phyloP scores from a whole-genome alignment of 306 rosid genomes.

The Cyamopsis tetragonoloba region DNA sequence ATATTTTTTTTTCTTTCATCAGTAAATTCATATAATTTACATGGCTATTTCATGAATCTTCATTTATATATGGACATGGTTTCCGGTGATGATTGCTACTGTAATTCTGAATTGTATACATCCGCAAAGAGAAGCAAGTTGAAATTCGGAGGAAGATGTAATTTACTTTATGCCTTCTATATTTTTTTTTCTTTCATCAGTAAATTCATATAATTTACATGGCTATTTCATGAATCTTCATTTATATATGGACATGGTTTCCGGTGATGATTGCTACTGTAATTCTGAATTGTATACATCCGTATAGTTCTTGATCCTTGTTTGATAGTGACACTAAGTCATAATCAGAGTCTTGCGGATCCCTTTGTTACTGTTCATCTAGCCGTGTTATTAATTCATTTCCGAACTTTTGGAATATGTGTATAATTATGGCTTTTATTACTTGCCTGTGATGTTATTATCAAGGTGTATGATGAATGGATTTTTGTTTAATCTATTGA shows the following conservation, averaged over 20 bases:
- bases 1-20: neutral
- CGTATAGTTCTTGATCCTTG: neutral
- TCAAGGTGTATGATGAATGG: neutral
- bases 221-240: neutral
- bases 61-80: neutral
- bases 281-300: neutral
- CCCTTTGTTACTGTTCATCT: neutral
- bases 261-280: neutral
- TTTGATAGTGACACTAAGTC: neutral
- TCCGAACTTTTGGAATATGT: neutral
- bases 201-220: neutral
- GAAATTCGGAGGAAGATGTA: slow-evolving; percentile 95
- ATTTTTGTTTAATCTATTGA: neutral
- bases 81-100: neutral
- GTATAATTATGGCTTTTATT: neutral
- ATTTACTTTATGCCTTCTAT: neutral
- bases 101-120: neutral
- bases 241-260: neutral
- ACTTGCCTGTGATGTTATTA: neutral
- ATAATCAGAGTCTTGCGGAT: neutral
- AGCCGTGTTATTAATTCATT: neutral
- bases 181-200: neutral
- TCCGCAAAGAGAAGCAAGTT: slow-evolving; percentile 56
- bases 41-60: neutral
- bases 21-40: neutral